phyloP scores from a whole-genome alignment of 1,139 yeast genomes.

The Protomyces lactucae-debilis region DNA sequence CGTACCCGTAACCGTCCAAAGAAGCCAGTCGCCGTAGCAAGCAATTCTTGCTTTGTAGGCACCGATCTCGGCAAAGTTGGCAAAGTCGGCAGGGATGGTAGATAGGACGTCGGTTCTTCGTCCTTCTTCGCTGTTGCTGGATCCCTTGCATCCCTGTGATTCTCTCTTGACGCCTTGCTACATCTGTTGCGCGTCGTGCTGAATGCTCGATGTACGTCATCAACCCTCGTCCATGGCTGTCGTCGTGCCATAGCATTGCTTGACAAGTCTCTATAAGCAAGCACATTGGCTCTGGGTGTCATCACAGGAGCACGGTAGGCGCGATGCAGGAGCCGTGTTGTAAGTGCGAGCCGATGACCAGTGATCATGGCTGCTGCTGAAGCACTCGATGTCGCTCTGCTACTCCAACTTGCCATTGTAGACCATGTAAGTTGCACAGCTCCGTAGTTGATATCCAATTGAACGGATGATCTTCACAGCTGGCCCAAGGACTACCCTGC shows the following conservation, averaged over 20 bases:
- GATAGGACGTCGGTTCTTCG: background rate
- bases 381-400: background rate
- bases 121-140: background rate
- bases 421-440: background rate
- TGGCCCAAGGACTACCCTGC: background rate
- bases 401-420: background rate
- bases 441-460: too few species aligned
- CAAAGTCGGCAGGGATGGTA: background rate
- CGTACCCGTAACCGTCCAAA: conserved; percentile 53
- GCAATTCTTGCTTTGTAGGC: conserved; percentile 47
- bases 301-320: background rate
- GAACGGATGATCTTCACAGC: too few species aligned
- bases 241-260: background rate
- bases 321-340: background rate
- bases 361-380: background rate
- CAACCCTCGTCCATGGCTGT: background rate
- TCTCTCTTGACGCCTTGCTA: background rate
- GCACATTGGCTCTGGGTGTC: background rate
- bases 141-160: background rate
- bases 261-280: background rate
- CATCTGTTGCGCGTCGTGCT: background rate
- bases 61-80: conserved; percentile 1
- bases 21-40: conserved; percentile 50
- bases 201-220: background rate
- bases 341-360: background rate